These are phyloP conservation scores for Gonapodya prolifera DNA, from an alignment of 192 early-diverging fungal genomes.

Conservation along the genomic window DNA sequence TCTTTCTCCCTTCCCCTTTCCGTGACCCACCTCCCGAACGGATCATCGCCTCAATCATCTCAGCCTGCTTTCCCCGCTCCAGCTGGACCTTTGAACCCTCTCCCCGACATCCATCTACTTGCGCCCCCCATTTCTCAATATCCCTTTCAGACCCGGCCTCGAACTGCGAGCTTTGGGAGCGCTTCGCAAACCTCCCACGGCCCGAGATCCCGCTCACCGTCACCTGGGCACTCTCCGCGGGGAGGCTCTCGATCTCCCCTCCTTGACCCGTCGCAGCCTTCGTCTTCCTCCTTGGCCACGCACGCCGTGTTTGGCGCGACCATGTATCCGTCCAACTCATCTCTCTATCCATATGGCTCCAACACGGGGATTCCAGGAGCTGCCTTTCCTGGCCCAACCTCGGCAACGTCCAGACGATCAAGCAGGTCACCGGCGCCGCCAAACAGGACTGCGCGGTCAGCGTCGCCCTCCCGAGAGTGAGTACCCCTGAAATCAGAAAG, in stretches of 20 bases:
- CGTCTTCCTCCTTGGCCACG: not conserved
- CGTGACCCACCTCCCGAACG: too few species aligned
- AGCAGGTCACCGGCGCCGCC: not conserved
- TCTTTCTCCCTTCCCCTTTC: too few species aligned
- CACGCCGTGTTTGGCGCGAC: not conserved
- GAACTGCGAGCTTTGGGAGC: too few species aligned
- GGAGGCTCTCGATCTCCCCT: not conserved
- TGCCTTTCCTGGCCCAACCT: not conserved
- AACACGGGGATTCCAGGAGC: not conserved
- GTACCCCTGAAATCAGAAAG: not conserved
- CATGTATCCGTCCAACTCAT: not conserved
- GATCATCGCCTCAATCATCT: not conserved
- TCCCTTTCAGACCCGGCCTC: not conserved
- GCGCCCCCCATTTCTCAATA: not conserved
- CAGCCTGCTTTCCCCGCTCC: not conserved
- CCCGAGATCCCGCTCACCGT: not conserved
- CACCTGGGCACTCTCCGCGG: not conserved
- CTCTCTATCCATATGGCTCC: not conserved
- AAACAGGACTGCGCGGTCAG: not conserved
- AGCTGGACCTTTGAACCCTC: not conserved
- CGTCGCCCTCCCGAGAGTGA: not conserved
- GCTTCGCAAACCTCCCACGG: not conserved
- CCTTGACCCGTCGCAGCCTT: not conserved
- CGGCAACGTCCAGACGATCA: not conserved
- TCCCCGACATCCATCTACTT: not conserved